Percentiles rank a stretch among this genome's conserved stretches.
Evolutionary conservation across 768 basidiomycete species (phyloP).

Genomic region (Termitomyces sp.): DNA sequence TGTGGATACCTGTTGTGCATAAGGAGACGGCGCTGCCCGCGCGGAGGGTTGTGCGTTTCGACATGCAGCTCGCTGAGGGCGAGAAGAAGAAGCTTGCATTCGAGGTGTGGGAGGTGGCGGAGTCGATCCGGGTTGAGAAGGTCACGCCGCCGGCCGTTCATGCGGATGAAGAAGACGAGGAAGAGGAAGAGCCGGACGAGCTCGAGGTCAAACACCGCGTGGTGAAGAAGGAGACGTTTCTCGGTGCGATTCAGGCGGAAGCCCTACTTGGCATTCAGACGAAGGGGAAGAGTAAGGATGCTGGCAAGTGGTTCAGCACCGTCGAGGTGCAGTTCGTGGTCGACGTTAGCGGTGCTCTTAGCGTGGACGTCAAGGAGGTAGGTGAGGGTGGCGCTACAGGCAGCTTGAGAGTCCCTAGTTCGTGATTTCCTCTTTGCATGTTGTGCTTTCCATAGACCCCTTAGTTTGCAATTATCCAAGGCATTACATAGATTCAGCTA

Average conservation of each 20-base stretch:
- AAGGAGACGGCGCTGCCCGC: conserved; percentile 70
- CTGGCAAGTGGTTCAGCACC: conserved; percentile 43
- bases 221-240: conserved; percentile 44
- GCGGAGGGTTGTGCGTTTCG: conserved; percentile 52
- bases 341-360: conserved; percentile 30
- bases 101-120: conserved; percentile 76
- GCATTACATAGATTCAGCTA: neutral
- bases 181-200: conserved; percentile 43
- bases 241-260: conserved; percentile 38
- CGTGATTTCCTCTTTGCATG: neutral
- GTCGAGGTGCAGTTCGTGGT: conserved; percentile 41
- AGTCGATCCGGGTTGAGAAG: conserved; percentile 60
- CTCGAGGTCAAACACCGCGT: conserved; percentile 59
- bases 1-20: conserved; percentile 61
- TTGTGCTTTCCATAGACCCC: neutral
- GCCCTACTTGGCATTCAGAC: conserved; percentile 35
- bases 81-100: conserved; percentile 44
- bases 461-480: neutral
- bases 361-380: conserved; percentile 32
- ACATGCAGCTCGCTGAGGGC: conserved; percentile 39
- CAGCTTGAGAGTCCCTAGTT: conserved; percentile 4
- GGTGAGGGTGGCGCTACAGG: conserved; percentile 19
- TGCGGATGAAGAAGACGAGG: conserved; percentile 43
- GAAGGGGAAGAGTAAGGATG: conserved; percentile 31
- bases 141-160: conserved; percentile 40